Evolutionary conservation across 2,329 filamentous ascomycete genomes (phyloP).

Genomic region (Clonostachys solani): DNA sequence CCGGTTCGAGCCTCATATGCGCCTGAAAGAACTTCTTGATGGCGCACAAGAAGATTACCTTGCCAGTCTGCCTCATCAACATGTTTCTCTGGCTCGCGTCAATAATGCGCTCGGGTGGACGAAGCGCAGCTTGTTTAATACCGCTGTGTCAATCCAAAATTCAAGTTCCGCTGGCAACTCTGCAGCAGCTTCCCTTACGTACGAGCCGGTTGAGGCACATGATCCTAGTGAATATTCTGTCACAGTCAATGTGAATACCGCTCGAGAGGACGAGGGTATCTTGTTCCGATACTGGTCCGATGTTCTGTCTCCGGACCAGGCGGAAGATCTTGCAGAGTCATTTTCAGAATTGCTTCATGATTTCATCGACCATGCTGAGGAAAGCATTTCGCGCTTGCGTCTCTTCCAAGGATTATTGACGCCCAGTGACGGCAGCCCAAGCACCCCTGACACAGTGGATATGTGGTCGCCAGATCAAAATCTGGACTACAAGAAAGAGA

Average conservation of each 20-base stretch:
- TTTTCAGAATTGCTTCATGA: constrained; percentile 9
- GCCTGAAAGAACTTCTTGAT: constrained; percentile 28
- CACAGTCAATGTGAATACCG: constrained; percentile 19
- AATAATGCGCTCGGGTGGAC: constrained; percentile 22
- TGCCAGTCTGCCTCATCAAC: constrained; percentile 40
- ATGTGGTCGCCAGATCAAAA: neutral
- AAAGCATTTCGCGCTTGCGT: constrained; percentile 7
- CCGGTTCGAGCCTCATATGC: constrained; percentile 14
- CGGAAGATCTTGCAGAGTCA: constrained; percentile 6
- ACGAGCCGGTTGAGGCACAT: constrained; percentile 10
- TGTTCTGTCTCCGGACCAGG: constrained; percentile 8
- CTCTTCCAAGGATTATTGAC: constrained; percentile 1
- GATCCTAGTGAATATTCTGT: constrained; percentile 22
- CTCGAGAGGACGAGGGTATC: constrained; percentile 13
- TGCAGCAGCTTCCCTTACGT: constrained; percentile 1
- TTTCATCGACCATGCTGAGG: constrained; percentile 10
- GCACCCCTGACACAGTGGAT: neutral
- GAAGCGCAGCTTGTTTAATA: constrained; percentile 20
- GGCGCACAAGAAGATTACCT: constrained; percentile 39
- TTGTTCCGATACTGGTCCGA: constrained; percentile 13
- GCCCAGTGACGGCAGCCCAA: neutral
- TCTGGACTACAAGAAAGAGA: neutral
- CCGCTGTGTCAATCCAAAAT: constrained; percentile 21
- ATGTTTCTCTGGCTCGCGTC: constrained; percentile 41
- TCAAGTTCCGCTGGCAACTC: constrained; percentile 3